Conservation (phyloP, 2,329 filamentous ascomycete species). For the Talaromyces piceae region DNA sequence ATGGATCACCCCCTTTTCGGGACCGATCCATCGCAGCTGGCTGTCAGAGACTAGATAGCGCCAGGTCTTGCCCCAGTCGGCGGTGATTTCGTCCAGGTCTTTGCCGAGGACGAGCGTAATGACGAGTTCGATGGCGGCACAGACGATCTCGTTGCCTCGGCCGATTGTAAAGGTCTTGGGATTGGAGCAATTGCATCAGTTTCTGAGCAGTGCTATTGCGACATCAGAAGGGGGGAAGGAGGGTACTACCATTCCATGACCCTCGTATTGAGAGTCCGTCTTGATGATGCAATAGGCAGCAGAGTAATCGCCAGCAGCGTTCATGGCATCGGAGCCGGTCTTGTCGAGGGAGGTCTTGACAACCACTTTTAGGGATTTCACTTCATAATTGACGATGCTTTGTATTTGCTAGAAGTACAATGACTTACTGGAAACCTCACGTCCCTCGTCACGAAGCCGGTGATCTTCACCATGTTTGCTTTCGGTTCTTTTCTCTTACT, state of each 20-base stretch:
- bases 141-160: constrained; percentile 88
- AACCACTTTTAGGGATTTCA: constrained; percentile 4
- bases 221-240: too few relatives aligned
- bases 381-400: not conserved
- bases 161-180: constrained; percentile 40
- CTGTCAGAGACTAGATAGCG: constrained; percentile 84
- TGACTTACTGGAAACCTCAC: constrained; percentile 60
- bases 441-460: constrained; percentile 63
- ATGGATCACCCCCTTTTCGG: constrained; percentile 90
- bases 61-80: constrained; percentile 83
- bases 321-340: constrained; percentile 97
- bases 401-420: not conserved
- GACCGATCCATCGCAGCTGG: constrained; percentile 88
- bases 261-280: constrained; percentile 56
- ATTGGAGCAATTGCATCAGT: not conserved
- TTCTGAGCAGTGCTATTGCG: not conserved
- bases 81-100: constrained; percentile 67
- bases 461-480: constrained; percentile 56
- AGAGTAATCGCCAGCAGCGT: constrained; percentile 86
- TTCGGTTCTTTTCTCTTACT: not conserved
- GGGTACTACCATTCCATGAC: constrained; percentile 35
- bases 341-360: constrained; percentile 78
- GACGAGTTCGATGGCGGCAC: constrained; percentile 71
- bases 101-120: constrained; percentile 67
- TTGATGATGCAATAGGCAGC: constrained; percentile 88